These are phyloP conservation scores for Termitomyces sp. DNA, from an alignment of 768 basidiomycete species.

Conservation along the genomic window DNA sequence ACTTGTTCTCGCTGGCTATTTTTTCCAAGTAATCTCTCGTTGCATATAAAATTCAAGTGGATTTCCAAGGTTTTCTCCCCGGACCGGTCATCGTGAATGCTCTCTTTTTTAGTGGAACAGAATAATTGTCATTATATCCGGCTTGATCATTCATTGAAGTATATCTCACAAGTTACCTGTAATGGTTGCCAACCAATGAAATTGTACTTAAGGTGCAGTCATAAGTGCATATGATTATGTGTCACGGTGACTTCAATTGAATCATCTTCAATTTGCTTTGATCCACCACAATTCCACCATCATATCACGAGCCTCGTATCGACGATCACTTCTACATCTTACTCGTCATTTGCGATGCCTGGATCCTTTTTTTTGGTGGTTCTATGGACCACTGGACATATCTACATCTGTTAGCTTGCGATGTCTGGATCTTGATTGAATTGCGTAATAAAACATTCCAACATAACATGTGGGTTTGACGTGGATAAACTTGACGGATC, in stretches of 20 bases:
- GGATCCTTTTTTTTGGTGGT: not conserved
- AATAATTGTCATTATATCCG: not conserved
- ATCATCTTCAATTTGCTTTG: too few relatives aligned
- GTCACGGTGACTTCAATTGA: too few relatives aligned
- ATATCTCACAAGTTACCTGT: not conserved
- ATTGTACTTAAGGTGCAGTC: too few relatives aligned
- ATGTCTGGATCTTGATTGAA: not conserved
- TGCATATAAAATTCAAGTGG: conserved; percentile 5
- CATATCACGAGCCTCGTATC: not conserved
- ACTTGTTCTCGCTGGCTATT: not conserved
- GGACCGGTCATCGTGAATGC: not conserved
- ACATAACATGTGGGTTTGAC: not conserved
- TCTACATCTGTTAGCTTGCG: too few relatives aligned
- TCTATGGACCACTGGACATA: too few relatives aligned
- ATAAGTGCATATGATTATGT: too few relatives aligned
- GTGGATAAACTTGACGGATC: too few relatives aligned
- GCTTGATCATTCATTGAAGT: not conserved
- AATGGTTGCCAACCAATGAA: too few relatives aligned
- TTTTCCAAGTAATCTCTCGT: not conserved
- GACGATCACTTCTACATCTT: not conserved
- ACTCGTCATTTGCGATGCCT: too few relatives aligned
- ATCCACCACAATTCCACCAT: not conserved
- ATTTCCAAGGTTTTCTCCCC: not conserved
- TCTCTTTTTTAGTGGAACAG: not conserved
- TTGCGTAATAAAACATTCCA: not conserved